Evolutionary conservation across 306 rosid genomes (phyloP), one percentile per base, ranked within the genome.

Genomic region (Cyclanthera cordifolia): DNA sequence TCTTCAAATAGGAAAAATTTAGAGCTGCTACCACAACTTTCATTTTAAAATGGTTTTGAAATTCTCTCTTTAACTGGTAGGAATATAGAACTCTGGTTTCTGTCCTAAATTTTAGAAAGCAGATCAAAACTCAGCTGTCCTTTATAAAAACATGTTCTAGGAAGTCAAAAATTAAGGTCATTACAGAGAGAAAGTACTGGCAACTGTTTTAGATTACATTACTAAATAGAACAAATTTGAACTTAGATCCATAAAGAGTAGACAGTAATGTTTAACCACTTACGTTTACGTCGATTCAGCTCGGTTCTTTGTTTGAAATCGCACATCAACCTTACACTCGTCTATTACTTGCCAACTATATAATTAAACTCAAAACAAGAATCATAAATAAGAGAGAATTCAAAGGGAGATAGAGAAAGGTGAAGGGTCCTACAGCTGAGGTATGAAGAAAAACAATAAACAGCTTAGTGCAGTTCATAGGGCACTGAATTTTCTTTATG

Each of bases 381-480:
- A 48, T 47, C 70, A 41, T 48, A 67, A 49, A 67, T 24, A 45
- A 47, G 49, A 24, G 30, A 58, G 53, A 61, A 50, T 50, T 24
- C 54, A 50, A 50, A 50, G 61, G 61, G 60, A 17, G 23, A 55
- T 16, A 7, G 25, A 34, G 41, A 34, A 34, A 46, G 6, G 53
- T 16, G 8, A 23, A 11, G 66, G 21, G 21, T 34, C 41, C 13
- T 30, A 58, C 45, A 58, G 14, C 24, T 58, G 66, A 46, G 5
- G 11, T 65, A 46, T 13, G 9, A 34, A 27, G 51, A 43, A 72
- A 56, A 72, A 56, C 48, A 20, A 27, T 11, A 21, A 3, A 16
- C 19, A 56, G 63, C 11, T 14, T 19, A 56, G 41, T 56, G 59
- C 32, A 21, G 59, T 24, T 6, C 23, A 60, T 15, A 30, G 48